A percentile compares a stretch with the other conserved stretches of the same genome.
These are phyloP conservation scores for Pseudozyma sp. DNA, from an alignment of 1,284 basidiomycete genomes.

Conservation along the genomic window DNA sequence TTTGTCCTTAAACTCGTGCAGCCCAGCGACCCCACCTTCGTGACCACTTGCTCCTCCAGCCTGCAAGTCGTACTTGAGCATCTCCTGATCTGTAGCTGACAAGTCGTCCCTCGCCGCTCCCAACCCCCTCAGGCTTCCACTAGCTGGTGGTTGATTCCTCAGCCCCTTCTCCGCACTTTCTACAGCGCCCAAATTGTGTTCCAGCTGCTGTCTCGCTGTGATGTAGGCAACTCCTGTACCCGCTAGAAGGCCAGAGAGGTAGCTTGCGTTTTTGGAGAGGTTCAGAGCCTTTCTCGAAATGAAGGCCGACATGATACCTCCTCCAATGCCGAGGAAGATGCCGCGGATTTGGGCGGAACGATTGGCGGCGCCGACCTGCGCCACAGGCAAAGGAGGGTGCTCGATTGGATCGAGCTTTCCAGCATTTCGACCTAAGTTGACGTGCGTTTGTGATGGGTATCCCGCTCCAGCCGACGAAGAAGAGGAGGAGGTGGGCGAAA, in stretches of 20 bases:
- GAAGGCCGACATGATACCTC: slow-evolving; percentile 42
- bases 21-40: slow-evolving; percentile 39
- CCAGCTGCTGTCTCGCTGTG: slow-evolving; percentile 41
- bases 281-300: slow-evolving; percentile 40
- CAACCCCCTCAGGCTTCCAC: slow-evolving; percentile 1
- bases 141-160: neutral
- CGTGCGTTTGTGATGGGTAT: slow-evolving; percentile 5
- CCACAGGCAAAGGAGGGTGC: slow-evolving; percentile 45
- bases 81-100: slow-evolving; percentile 37
- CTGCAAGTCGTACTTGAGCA: slow-evolving; percentile 48
- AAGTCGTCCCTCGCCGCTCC: neutral
- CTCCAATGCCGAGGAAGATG: slow-evolving; percentile 38
- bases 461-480: neutral
- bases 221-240: slow-evolving; percentile 53
- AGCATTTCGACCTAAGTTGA: slow-evolving; percentile 33
- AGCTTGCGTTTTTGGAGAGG: slow-evolving; percentile 36
- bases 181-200: slow-evolving; percentile 35
- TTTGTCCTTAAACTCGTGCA: slow-evolving; percentile 42
- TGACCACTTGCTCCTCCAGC: slow-evolving; percentile 12
- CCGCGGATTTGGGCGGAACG: slow-evolving; percentile 40
- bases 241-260: slow-evolving; percentile 43
- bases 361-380: slow-evolving; percentile 40
- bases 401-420: slow-evolving; percentile 32
- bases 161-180: slow-evolving; percentile 35
- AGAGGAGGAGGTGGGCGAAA: slow-evolving; percentile 9